These are phyloP conservation scores for Hemisphaericaspora xylofermentans DNA, from an alignment of 1,139 yeast genomes.

Conservation along the genomic window DNA sequence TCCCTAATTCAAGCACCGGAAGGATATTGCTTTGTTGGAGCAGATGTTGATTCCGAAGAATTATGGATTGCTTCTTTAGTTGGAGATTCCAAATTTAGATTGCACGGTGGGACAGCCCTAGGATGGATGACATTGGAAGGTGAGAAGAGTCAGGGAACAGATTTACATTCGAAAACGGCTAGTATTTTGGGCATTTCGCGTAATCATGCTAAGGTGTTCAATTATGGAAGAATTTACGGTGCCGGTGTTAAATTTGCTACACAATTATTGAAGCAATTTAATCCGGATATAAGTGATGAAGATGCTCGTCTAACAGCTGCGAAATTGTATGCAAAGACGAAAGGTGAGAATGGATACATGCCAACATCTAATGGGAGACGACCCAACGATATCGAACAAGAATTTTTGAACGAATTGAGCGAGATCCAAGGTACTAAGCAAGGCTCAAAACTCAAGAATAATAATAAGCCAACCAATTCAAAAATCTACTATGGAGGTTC, in stretches of 20 bases:
- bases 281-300: constrained; percentile 62
- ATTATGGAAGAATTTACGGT: constrained; percentile 96
- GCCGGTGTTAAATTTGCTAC: constrained; percentile 94
- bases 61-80: constrained; percentile 95
- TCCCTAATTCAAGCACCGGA: constrained; percentile 83
- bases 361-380: too few species aligned
- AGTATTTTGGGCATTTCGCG: constrained; percentile 84
- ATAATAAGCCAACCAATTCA: too few species aligned
- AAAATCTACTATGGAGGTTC: constrained; percentile 85
- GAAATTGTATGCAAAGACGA: constrained; percentile 73
- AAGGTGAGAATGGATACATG: constrained; percentile 54
- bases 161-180: constrained; percentile 93
- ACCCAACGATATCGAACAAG: too few species aligned
- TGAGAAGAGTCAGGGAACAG: constrained; percentile 85
- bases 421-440: too few species aligned
- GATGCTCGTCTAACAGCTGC: constrained; percentile 72
- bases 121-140: constrained; percentile 99
- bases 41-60: constrained; percentile 98
- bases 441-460: too few species aligned
- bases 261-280: constrained; percentile 76
- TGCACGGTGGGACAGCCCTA: constrained; percentile 94
- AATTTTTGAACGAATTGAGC: too few species aligned
- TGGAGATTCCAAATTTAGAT: constrained; percentile 84
- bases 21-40: constrained; percentile 93
- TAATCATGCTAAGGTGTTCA: constrained; percentile 91